These are phyloP conservation scores for Colletotrichum chrysophilum DNA, from an alignment of 2,329 filamentous ascomycete genomes.

Conservation along the genomic window DNA sequence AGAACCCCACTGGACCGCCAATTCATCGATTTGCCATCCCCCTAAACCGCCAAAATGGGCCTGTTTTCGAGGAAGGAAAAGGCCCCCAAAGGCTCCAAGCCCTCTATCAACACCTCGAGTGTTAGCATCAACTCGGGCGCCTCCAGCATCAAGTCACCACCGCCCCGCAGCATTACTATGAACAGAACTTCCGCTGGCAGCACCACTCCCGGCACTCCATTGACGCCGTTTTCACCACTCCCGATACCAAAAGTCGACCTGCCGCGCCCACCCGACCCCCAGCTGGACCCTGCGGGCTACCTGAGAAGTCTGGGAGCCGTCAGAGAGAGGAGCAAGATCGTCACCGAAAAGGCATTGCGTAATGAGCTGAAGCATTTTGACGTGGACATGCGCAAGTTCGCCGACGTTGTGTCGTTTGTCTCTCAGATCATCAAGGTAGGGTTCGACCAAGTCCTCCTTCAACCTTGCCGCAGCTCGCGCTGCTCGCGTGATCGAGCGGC, in stretches of 20 bases:
- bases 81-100: conserved; percentile 44
- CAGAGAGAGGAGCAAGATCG: conserved; percentile 75
- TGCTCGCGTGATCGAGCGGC: background rate
- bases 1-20: background rate
- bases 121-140: conserved; percentile 56
- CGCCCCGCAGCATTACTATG: conserved; percentile 36
- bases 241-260: conserved; percentile 78
- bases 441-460: background rate
- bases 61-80: conserved; percentile 62
- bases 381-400: conserved; percentile 85
- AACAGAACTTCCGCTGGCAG: conserved; percentile 59
- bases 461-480: background rate
- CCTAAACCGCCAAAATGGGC: conserved; percentile 47
- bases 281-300: conserved; percentile 87
- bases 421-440: conserved; percentile 93
- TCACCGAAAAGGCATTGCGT: conserved; percentile 77
- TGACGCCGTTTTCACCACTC: conserved; percentile 55
- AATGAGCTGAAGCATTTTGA: conserved; percentile 86
- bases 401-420: conserved; percentile 83
- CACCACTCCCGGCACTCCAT: conserved; percentile 50
- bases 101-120: conserved; percentile 48
- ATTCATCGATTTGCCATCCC: background rate
- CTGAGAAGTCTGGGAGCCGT: conserved; percentile 89
- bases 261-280: conserved; percentile 84
- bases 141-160: conserved; percentile 51